Base-by-base conservation (phyloP, 805 yeast species). In the Wickerhamomyces xylosicus region DNA sequence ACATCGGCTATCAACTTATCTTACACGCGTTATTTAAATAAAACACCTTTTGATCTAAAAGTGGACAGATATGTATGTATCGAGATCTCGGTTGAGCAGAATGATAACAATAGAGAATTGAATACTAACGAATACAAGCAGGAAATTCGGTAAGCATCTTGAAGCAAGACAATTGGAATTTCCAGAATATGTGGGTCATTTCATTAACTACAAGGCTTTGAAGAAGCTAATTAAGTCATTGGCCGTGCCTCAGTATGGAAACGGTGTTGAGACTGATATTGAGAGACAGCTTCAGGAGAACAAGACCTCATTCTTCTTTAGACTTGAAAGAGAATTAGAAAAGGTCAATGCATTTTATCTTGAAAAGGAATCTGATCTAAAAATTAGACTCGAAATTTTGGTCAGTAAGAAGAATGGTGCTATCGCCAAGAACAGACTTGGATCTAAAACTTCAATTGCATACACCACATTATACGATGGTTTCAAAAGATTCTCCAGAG, bases 71-170 rank as follows among this genome's bases (percentile, higher is more conserved):
- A n/a, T n/a, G n/a, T n/a, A n/a, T n/a, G n/a, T n/a, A n/a, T n/a
- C n/a, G n/a, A n/a, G n/a, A n/a, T n/a, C n/a, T n/a, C n/a, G n/a
- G n/a, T n/a, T n/a, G n/a, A n/a, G n/a, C n/a, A n/a, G n/a, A n/a
- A n/a, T n/a, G n/a, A n/a, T n/a, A n/a, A n/a, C 29, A 7, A 25
- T 25, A 9, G 9, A 25, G 13, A 25, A n/a, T n/a, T n/a, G 13
- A 25, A 13, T 25, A 25, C 29, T 25, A 25, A 25, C 29, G 4
- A 8, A 5, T 4, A 25, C 8, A 4, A 7, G 8, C 33, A 65
- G 66, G 98, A 92, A 92, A 69, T 92, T 87, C 61, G 98, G 98
- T 37, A 92, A 92, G 62, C 85, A 86, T 56, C 69, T 92, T 57
- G 97, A 95, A 47, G 83, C 94, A 33, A 77, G 97, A 57, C 96